Conservation (phyloP, 495 filamentous ascomycete species). For the Parathielavia hyrcaniae region DNA sequence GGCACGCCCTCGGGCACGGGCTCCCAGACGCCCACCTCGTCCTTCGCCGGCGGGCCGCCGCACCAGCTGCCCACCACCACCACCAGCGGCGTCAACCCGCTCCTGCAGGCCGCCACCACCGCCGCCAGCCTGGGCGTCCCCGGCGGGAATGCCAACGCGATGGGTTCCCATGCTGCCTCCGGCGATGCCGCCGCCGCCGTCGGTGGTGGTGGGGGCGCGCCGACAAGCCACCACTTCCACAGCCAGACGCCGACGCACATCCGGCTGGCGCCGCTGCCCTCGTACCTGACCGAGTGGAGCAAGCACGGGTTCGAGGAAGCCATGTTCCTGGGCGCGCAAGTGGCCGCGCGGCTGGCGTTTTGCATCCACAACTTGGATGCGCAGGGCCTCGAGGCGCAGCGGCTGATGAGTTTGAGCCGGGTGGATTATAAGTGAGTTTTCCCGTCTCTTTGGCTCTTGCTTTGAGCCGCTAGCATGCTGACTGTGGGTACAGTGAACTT, state of each 20-base stretch:
- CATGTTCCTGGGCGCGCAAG: constrained; percentile 74
- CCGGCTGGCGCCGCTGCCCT: constrained; percentile 68
- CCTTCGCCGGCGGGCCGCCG: constrained; percentile 50
- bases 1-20: constrained; percentile 86
- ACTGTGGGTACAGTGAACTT: constrained; percentile 29
- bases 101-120: constrained; percentile 87
- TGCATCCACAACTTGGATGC: constrained; percentile 45
- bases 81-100: constrained; percentile 67
- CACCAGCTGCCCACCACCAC: constrained; percentile 43
- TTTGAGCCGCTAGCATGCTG: not conserved
- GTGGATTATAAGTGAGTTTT: constrained; percentile 47
- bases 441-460: not conserved
- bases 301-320: constrained; percentile 73
- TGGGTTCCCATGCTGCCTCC: constrained; percentile 26
- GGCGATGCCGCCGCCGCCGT: constrained; percentile 36
- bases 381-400: constrained; percentile 35
- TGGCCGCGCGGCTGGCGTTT: constrained; percentile 69
- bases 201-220: not conserved
- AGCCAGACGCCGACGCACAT: constrained; percentile 85
- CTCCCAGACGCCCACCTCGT: constrained; percentile 73
- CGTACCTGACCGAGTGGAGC: constrained; percentile 92
- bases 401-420: constrained; percentile 41
- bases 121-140: constrained; percentile 53
- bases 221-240: constrained; percentile 60
- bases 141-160: not conserved